Base-by-base conservation (phyloP, 2,329 filamentous ascomycete species). In the Aspergillus sp. region DNA sequence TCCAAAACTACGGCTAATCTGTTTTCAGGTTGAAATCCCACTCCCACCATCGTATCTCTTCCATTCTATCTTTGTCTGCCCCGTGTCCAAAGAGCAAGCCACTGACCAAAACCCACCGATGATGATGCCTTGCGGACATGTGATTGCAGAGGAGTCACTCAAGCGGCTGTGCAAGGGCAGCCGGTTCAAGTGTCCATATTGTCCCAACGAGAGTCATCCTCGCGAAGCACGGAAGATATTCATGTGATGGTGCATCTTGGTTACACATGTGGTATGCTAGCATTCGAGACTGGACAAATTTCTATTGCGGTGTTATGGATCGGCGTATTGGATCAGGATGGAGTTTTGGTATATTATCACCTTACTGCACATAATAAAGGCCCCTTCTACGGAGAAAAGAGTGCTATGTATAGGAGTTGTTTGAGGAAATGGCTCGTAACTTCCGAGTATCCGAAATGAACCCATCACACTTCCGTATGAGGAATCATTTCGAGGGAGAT, bases 1-100 rank as follows among this genome's bases (percentile, higher is more conserved):
- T 74, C 37, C 17, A 7, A 19, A 2, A 2, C 9, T 55, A 82
- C 41, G 17, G 32, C 50, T 57, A 44, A 53, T 23, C 13, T 9
- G 19, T 15, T 15, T 7, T 25, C 47, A 79, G 76, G 79, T 84
- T 39, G 83, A 85, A 66, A 84, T 84, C 13, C 79, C 83, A 0
- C 70, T 85, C 3, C 83, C 83, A 2, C 78, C 77, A 2, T 74
- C 76, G 5, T 85, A 84, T 62, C 75, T 80, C 45, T 98, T 95
- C 74, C 93, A 98, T 68, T 87, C 87, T 48, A 96, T 98, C 63
- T 98, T 98, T 64, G 93, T 98, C 38, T 98, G 93, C 63, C 93
- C 93, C 0, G 93, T 98, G 4, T 90, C 86, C 60, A 97, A 97
- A 67, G 93, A 96, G 64, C 93, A 98, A 68, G 90, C 87, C 0